Evolutionary conservation across 345 rosid species (phyloP).

Genomic region (Noccaea caerulescens): DNA sequence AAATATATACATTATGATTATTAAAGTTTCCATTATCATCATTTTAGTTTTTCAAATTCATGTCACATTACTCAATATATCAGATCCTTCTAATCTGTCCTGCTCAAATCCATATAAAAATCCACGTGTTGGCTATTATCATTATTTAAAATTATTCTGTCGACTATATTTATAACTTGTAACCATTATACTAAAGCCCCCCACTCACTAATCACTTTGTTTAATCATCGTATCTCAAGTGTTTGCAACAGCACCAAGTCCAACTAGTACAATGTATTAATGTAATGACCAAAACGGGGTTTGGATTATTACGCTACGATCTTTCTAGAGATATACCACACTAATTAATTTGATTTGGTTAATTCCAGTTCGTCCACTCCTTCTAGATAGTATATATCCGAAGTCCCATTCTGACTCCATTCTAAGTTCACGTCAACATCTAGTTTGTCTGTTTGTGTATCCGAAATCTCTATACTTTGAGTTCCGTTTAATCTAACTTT

Average conservation of each 20-base stretch:
- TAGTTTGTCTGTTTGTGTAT: too few relatives aligned
- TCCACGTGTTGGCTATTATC: background rate
- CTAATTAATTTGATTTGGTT: background rate
- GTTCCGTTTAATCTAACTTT: too few relatives aligned
- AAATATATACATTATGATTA: background rate
- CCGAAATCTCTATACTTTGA: too few relatives aligned
- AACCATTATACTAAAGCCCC: slow-evolving; percentile 15
- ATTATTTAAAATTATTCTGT: slow-evolving; percentile 16
- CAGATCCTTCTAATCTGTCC: background rate
- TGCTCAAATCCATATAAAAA: background rate
- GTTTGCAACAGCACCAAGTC: slow-evolving; percentile 3
- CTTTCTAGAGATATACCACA: background rate
- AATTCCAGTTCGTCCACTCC: background rate
- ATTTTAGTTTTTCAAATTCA: background rate
- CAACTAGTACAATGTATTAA: background rate
- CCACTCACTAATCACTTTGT: slow-evolving; percentile 4
- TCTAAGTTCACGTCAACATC: too few relatives aligned
- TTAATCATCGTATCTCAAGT: slow-evolving; percentile 23
- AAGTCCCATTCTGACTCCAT: too few relatives aligned
- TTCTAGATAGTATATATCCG: too few relatives aligned
- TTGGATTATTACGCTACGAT: background rate
- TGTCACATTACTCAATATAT: background rate
- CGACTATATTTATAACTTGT: slow-evolving; percentile 4
- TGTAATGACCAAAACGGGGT: background rate
- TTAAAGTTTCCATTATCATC: slow-evolving; percentile 2